Evolutionary conservation across 2,329 filamentous ascomycete species (phyloP).

Genomic region (Clonostachys rosea): DNA sequence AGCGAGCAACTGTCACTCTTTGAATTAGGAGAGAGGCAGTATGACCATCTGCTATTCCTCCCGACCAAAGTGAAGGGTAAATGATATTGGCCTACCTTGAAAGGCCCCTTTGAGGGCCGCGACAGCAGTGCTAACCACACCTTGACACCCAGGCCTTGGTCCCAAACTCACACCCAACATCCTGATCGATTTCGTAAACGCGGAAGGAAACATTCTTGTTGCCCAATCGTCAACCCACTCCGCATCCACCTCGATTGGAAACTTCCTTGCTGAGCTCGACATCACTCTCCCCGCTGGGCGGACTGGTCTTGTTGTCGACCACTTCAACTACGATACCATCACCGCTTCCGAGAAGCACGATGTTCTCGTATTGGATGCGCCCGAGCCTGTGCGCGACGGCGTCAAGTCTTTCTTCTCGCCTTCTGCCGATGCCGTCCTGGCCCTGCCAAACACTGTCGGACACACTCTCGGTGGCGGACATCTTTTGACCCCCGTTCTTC

Average conservation of each 20-base stretch:
- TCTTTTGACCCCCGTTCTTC: slow-evolving; percentile 75
- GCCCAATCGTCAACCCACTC: slow-evolving; percentile 70
- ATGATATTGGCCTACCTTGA: slow-evolving; percentile 4
- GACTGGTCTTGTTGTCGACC: slow-evolving; percentile 82
- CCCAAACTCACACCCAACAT: slow-evolving; percentile 81
- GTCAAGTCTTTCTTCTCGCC: slow-evolving; percentile 71
- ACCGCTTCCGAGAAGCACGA: slow-evolving; percentile 82
- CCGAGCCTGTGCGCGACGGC: slow-evolving; percentile 59
- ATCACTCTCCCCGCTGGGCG: slow-evolving; percentile 84
- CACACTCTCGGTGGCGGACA: slow-evolving; percentile 76
- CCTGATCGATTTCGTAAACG: slow-evolving; percentile 88
- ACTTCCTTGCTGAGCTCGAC: slow-evolving; percentile 82
- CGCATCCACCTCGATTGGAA: slow-evolving; percentile 68
- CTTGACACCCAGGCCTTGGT: slow-evolving; percentile 63
- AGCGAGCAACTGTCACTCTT: slow-evolving; percentile 74
- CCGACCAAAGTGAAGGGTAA: slow-evolving; percentile 86
- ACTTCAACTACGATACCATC: slow-evolving; percentile 84
- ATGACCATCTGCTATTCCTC: slow-evolving; percentile 87
- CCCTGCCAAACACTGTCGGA: slow-evolving; percentile 77
- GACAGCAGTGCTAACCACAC: slow-evolving; percentile 1
- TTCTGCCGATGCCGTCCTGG: slow-evolving; percentile 52
- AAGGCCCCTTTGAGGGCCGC: background rate
- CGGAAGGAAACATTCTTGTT: slow-evolving; percentile 85
- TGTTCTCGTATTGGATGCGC: slow-evolving; percentile 73
- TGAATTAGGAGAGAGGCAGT: slow-evolving; percentile 78